Conservation (phyloP, 2,329 filamentous ascomycete genomes). For the Neopestalotiopsis rosae region DNA sequence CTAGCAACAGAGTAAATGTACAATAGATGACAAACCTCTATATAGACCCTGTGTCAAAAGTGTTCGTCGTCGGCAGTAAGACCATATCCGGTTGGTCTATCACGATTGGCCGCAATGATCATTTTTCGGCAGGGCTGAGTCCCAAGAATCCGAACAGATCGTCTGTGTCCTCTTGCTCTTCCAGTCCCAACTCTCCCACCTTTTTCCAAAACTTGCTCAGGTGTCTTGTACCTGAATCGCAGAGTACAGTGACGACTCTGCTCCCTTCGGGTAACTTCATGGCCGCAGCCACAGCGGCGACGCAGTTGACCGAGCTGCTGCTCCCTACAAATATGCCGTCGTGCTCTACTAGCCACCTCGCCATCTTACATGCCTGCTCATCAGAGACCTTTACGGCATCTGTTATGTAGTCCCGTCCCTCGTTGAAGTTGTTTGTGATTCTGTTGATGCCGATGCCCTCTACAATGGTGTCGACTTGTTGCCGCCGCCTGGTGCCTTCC, state of each 20-base stretch:
- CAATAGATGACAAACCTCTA: slow-evolving; percentile 9
- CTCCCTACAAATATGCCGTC: slow-evolving; percentile 95
- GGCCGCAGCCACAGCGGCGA: slow-evolving; percentile 74
- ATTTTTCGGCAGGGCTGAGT: slow-evolving; percentile 37
- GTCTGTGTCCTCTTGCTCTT: slow-evolving; percentile 55
- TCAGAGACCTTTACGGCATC: slow-evolving; percentile 90
- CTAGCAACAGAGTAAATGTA: slow-evolving; percentile 7
- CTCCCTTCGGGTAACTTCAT: slow-evolving; percentile 65
- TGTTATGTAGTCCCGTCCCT: slow-evolving; percentile 83
- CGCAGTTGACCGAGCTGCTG: slow-evolving; percentile 96
- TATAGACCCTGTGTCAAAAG: slow-evolving; percentile 7
- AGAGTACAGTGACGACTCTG: slow-evolving; percentile 81
- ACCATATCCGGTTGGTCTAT: background rate
- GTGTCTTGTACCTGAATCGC: slow-evolving; percentile 82
- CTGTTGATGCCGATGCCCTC: slow-evolving; percentile 96
- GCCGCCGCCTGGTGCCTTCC: slow-evolving; percentile 86
- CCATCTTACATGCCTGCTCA: slow-evolving; percentile 89
- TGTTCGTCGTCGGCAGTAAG: background rate
- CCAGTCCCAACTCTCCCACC: slow-evolving; percentile 71
- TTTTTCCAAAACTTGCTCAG: slow-evolving; percentile 85
- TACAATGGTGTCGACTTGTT: slow-evolving; percentile 94
- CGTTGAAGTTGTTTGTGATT: slow-evolving; percentile 91
- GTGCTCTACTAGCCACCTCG: slow-evolving; percentile 92
- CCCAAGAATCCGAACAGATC: slow-evolving; percentile 58
- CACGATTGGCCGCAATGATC: background rate